Evolutionary conservation across 495 filamentous ascomycete genomes (phyloP).

Genomic region (Daldinia childiae): DNA sequence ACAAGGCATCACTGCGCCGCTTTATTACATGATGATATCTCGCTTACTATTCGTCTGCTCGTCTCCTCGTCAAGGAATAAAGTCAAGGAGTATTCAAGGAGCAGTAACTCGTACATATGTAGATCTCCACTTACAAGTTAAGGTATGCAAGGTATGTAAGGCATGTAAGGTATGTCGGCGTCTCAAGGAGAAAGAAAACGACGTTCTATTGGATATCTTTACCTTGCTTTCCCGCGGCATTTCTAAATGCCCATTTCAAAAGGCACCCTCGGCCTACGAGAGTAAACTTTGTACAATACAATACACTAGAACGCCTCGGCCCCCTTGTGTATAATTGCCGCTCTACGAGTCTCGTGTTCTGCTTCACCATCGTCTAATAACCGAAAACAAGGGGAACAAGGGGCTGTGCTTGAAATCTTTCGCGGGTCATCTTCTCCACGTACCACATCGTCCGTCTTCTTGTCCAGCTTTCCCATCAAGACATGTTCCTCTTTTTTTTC

Average conservation of each 20-base stretch:
- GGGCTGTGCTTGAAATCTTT: constrained; percentile 11
- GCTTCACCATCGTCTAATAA: constrained; percentile 13
- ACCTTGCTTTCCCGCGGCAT: not conserved
- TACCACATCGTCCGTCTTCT: constrained; percentile 9
- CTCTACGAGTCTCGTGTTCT: constrained; percentile 4
- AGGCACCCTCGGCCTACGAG: not conserved
- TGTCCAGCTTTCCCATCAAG: constrained; percentile 18
- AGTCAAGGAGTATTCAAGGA: constrained; percentile 1
- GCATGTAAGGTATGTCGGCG: not conserved
- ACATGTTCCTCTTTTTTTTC: constrained; percentile 18
- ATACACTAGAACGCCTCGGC: not conserved
- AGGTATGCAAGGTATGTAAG: not conserved
- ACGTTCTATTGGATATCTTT: not conserved
- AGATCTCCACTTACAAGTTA: not conserved
- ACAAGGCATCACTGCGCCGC: constrained; percentile 27
- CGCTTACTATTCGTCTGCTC: constrained; percentile 30
- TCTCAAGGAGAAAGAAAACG: constrained; percentile 7
- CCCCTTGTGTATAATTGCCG: constrained; percentile 3
- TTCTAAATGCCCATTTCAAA: not conserved
- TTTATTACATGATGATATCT: constrained; percentile 38
- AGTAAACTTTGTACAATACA: not conserved
- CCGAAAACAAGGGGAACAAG: not conserved
- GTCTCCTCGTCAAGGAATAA: constrained; percentile 1
- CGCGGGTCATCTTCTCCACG: constrained; percentile 11
- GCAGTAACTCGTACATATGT: constrained; percentile 1